A percentile compares a stretch with the other conserved stretches of the same genome.
Evolutionary conservation across 73 alveolate genomes (phyloP).

Genomic region (Effrenium voratum): DNA sequence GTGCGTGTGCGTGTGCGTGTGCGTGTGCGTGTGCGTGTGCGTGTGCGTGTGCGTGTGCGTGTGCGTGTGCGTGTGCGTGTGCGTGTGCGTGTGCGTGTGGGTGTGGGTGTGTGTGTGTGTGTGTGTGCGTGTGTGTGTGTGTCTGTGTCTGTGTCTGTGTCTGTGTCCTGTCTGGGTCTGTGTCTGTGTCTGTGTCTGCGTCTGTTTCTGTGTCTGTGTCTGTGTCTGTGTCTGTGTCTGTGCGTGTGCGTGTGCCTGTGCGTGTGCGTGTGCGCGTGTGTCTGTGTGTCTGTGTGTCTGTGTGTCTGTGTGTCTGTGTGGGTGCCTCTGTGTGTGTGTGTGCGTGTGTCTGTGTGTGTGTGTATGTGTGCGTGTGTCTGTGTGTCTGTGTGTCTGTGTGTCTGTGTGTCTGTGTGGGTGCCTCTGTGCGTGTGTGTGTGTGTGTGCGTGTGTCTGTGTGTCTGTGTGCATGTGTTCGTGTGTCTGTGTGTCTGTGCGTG

Average conservation of each 20-base stretch:
- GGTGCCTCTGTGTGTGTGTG: neutral
- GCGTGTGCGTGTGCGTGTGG: slow-evolving; percentile 5
- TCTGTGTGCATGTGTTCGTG: neutral
- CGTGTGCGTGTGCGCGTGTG: neutral
- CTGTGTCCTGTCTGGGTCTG: neutral
- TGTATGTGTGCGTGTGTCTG: neutral
- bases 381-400: slow-evolving; percentile 4
- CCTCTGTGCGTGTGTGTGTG: neutral
- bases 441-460: neutral
- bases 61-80: neutral
- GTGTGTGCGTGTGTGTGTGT: slow-evolving; percentile 12
- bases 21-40: neutral
- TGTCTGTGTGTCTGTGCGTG: neutral
- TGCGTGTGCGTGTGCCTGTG: neutral
- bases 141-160: slow-evolving; percentile 17
- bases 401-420: neutral
- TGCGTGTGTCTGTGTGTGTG: neutral
- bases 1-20: neutral
- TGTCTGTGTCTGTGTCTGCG: neutral
- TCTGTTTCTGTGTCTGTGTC: neutral
- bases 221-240: neutral
- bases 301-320: neutral
- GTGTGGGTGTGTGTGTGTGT: slow-evolving; percentile 10
- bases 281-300: neutral
- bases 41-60: neutral